Evolutionary conservation across 1,284 basidiomycete species (phyloP).

Genomic region (Stereum hirsutum): DNA sequence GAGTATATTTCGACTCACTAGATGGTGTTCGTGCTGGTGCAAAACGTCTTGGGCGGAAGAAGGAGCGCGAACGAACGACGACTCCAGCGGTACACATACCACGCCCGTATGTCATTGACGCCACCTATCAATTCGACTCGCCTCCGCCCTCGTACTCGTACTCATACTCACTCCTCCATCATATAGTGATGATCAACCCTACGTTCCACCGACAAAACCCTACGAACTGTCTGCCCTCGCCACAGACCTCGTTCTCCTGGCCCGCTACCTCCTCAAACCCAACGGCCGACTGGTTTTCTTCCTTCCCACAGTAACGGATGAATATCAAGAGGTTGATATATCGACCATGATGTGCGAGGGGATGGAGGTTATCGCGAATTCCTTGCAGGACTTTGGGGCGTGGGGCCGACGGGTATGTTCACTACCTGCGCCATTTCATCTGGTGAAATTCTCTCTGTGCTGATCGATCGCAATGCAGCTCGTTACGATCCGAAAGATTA

Average conservation of each 20-base stretch:
- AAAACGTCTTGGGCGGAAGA: slow-evolving; percentile 82
- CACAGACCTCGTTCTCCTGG: slow-evolving; percentile 74
- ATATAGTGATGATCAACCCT: slow-evolving; percentile 48
- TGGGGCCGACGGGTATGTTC: slow-evolving; percentile 85
- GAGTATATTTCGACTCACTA: slow-evolving; percentile 16
- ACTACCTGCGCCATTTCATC: neutral
- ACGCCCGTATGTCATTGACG: slow-evolving; percentile 16
- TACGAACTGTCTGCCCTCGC: slow-evolving; percentile 89
- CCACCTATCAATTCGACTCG: neutral
- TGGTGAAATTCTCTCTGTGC: neutral
- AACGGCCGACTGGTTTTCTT: slow-evolving; percentile 91
- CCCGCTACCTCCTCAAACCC: slow-evolving; percentile 80
- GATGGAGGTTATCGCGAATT: slow-evolving; percentile 85
- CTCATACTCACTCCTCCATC: neutral
- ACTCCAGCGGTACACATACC: neutral
- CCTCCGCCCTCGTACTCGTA: neutral
- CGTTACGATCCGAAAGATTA: slow-evolving; percentile 80
- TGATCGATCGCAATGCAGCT: slow-evolving; percentile 52
- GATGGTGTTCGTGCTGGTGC: slow-evolving; percentile 97
- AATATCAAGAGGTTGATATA: slow-evolving; percentile 83
- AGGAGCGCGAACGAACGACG: too few species aligned
- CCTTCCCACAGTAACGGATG: slow-evolving; percentile 86
- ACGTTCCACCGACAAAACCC: slow-evolving; percentile 83
- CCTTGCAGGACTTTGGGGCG: slow-evolving; percentile 89
- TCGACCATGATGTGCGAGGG: slow-evolving; percentile 69